Base-by-base conservation (phyloP, 2,329 filamentous ascomycete genomes). In the Metarhizium humberi region DNA sequence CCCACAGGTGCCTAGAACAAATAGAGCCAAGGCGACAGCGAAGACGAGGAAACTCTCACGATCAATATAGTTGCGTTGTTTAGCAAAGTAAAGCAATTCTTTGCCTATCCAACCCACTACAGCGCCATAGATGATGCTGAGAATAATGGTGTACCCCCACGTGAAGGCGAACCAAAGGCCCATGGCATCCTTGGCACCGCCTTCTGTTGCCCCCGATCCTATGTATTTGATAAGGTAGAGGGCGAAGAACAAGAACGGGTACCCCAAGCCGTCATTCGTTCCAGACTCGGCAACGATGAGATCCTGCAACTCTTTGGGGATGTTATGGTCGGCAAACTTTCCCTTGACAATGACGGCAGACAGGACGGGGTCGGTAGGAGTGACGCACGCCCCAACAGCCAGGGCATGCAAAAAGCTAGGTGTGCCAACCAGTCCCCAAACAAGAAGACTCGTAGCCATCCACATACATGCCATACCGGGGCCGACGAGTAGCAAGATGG, bases 271-370 rank as follows among this genome's bases (percentile, higher is more conserved):
- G 70, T 96, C 91, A 64, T 96, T 96, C 1, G 90, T 88, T 2
- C 91, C 92, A 0, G 88, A 91, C 72, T 96, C 91, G 29, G 84
- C 86, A 51, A 88, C 80, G 64, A 90, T 88, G 62, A 90, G 89
- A 60, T 87, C 84, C 73, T 95, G 90, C 51, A 96, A 74, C 32
- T 86, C 81, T 56, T 84, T 85, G 0, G 92, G 90, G 18, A 96
- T 86, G 66, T 96, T 94, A 63, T 91, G 87, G 64, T 96, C 91
- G 1, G 92, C 92, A 66, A 95, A 96, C 63, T 89, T 92, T 36
- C 91, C 91, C 73, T 96, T 96, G 49, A 96, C 90, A 56, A 96
- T 95, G 3, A 88, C 88, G 60, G 94, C 92, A 16, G 88, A 92
- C 42, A 96, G 71, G 1, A 96, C 84, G 0, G 92, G 92, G 63